A percentile compares a stretch with the other conserved stretches of the same genome.
Conservation (phyloP, 176 grass and related monocot genomes). For the Musa schizocarpa region DNA sequence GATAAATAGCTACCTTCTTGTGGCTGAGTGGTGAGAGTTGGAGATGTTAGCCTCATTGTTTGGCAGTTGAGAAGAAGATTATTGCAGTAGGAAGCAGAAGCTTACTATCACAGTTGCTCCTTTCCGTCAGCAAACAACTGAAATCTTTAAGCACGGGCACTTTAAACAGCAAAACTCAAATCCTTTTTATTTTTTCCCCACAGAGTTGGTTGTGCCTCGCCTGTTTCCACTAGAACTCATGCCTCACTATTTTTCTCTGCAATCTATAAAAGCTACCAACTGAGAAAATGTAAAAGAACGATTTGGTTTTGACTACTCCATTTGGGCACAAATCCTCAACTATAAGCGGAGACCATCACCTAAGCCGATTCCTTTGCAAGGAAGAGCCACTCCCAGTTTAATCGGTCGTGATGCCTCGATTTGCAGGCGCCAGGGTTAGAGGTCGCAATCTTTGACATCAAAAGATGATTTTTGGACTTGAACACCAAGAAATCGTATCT, state of each 20-base stretch:
- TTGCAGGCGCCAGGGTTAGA: background rate
- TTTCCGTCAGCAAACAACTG: background rate
- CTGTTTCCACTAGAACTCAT: background rate
- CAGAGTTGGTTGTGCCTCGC: background rate
- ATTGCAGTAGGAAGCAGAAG: background rate
- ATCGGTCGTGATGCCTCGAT: background rate
- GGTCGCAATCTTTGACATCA: background rate
- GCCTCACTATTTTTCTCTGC: background rate
- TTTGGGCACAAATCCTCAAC: background rate
- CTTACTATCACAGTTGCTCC: background rate
- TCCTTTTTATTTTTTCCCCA: background rate
- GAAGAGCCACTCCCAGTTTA: background rate
- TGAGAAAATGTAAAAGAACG: background rate
- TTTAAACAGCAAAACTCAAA: background rate
- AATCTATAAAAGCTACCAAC: background rate
- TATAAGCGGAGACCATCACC: background rate
- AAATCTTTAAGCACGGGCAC: background rate
- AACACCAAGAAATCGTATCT: background rate
- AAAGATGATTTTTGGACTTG: background rate
- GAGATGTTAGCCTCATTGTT: too few species aligned
- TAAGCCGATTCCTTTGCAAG: background rate
- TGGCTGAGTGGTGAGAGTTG: too few species aligned
- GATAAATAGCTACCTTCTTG: too few species aligned
- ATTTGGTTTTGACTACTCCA: background rate
- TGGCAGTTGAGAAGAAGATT: background rate